Percentiles rank a stretch among this genome's conserved stretches.
These are phyloP conservation scores for Colletotrichum musicola DNA, from an alignment of 2,329 filamentous ascomycete species.

Conservation along the genomic window DNA sequence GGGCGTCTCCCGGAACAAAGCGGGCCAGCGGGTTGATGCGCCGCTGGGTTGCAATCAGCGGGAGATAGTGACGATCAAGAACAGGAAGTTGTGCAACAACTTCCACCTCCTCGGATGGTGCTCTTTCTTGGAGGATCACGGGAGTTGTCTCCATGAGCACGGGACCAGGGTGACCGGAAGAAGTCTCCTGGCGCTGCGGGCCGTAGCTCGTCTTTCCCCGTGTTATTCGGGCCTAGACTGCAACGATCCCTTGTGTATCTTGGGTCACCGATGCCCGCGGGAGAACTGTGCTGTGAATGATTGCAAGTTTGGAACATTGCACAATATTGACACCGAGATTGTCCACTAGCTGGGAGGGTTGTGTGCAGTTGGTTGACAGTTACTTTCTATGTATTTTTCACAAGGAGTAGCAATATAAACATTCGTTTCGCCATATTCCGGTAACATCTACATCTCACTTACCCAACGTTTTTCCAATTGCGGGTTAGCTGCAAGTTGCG, in stretches of 20 bases:
- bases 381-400: too few species aligned
- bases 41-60: not conserved
- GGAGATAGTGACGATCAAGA: not conserved
- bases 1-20: not conserved
- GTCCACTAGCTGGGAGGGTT: too few species aligned
- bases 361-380: too few species aligned
- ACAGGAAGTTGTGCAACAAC: not conserved
- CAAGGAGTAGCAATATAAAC: too few species aligned
- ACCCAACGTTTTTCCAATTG: too few species aligned
- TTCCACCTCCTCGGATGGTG: not conserved
- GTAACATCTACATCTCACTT: too few species aligned
- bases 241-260: not conserved
- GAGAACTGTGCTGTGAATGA: not conserved
- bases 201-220: not conserved
- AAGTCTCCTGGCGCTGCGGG: not conserved
- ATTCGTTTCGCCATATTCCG: too few species aligned
- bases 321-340: not conserved
- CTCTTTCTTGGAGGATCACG: not conserved
- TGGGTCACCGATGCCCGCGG: not conserved
- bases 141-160: not conserved
- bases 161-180: not conserved
- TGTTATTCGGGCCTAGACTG: not conserved
- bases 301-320: not conserved
- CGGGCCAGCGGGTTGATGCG: not conserved
- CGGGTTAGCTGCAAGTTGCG: too few species aligned